Percentiles rank a stretch among this genome's conserved stretches.
These are phyloP conservation scores for Aspergillaceae sp. DNA, from an alignment of 2,329 filamentous ascomycete species.

Conservation along the genomic window DNA sequence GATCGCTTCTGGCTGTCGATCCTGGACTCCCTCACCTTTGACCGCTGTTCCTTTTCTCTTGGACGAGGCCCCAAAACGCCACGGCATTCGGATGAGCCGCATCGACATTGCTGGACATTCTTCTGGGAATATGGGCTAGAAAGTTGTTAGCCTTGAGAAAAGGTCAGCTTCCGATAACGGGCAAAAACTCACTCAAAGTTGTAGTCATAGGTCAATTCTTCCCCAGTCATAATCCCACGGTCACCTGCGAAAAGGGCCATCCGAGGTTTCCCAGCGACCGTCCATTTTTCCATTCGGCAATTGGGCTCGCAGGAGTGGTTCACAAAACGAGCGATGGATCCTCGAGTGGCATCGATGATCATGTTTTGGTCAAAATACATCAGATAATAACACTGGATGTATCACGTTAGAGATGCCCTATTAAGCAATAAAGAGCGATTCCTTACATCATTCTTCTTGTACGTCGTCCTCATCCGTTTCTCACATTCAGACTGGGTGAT, in stretches of 20 bases:
- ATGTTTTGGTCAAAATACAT: slow-evolving; percentile 99
- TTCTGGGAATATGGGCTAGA: slow-evolving; percentile 49
- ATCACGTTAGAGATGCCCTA: neutral
- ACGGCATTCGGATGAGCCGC: slow-evolving; percentile 52
- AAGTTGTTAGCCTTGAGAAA: slow-evolving; percentile 6
- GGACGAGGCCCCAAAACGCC: slow-evolving; percentile 52
- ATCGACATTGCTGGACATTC: slow-evolving; percentile 56
- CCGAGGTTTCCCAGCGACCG: slow-evolving; percentile 81
- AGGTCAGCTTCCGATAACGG: neutral
- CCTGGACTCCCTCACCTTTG: slow-evolving; percentile 19
- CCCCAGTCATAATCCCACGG: slow-evolving; percentile 80
- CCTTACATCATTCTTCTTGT: slow-evolving; percentile 83
- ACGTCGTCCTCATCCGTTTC: slow-evolving; percentile 81
- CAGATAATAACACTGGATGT: slow-evolving; percentile 77
- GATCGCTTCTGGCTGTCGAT: slow-evolving; percentile 18
- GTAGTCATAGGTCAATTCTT: slow-evolving; percentile 92
- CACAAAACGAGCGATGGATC: slow-evolving; percentile 93
- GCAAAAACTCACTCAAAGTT: slow-evolving; percentile 54
- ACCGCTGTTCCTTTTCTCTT: slow-evolving; percentile 38
- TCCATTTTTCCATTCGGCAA: slow-evolving; percentile 97
- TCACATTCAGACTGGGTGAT: slow-evolving; percentile 93
- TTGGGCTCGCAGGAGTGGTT: slow-evolving; percentile 97
- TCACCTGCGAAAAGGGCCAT: slow-evolving; percentile 96
- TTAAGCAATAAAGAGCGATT: neutral
- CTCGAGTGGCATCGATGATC: slow-evolving; percentile 94